A percentile compares a stretch with the other conserved stretches of the same genome.
Conservation (phyloP, 225 moss, liverwort and hornwort species). For the Bryum argenteum region DNA sequence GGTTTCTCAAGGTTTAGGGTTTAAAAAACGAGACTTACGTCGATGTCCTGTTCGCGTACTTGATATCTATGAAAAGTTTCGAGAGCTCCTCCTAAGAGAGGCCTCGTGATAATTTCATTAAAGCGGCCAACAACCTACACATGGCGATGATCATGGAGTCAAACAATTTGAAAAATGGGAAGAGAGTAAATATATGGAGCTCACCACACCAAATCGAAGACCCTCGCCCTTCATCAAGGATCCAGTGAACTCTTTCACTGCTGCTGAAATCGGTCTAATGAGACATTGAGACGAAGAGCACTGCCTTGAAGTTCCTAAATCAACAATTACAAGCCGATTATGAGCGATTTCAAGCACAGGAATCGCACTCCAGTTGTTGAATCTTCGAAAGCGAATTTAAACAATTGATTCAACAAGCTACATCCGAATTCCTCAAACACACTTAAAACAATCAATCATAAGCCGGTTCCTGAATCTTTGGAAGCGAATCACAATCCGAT, state of each 20-base stretch:
- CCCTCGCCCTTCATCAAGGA: conserved; percentile 71
- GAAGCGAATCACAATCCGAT: background rate
- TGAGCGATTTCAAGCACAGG: background rate
- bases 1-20: background rate
- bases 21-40: conserved; percentile 34
- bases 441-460: too few species aligned
- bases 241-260: conserved; percentile 60
- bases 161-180: background rate
- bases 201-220: conserved; percentile 80
- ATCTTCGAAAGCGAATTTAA: too few species aligned
- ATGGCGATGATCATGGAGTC: conserved; percentile 4
- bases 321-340: conserved; percentile 11
- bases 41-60: conserved; percentile 75
- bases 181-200: conserved; percentile 14
- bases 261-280: conserved; percentile 23
- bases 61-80: conserved; percentile 73
- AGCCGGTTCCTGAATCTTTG: too few species aligned
- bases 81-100: conserved; percentile 76
- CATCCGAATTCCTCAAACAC: too few species aligned
- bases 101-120: conserved; percentile 81
- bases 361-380: too few species aligned
- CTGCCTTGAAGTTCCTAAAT: conserved; percentile 21
- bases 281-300: conserved; percentile 22
- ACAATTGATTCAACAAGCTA: too few species aligned
- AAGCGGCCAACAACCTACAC: conserved; percentile 83